Conservation (phyloP, 768 basidiomycete genomes). For the Panellus pusillus region DNA sequence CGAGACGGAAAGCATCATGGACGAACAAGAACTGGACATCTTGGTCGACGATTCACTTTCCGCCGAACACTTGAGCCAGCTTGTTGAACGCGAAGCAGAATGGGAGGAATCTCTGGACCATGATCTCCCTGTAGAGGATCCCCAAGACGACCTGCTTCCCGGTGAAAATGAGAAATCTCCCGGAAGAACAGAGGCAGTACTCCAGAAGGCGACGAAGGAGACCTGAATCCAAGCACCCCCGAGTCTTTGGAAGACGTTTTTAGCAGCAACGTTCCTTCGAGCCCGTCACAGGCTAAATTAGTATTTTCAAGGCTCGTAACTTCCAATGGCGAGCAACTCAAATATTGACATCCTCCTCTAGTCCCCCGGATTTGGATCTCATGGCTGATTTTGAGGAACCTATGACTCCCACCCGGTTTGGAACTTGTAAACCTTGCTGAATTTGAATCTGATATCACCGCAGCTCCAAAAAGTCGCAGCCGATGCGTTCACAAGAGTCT, state of each 20-base stretch:
- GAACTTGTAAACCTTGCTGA: not conserved
- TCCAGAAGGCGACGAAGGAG: not conserved
- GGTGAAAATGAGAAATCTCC: slow-evolving; percentile 25
- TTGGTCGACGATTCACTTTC: slow-evolving; percentile 57
- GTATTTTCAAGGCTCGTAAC: slow-evolving; percentile 13
- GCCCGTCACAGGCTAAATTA: slow-evolving; percentile 2
- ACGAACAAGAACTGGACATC: slow-evolving; percentile 22
- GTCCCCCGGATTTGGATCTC: slow-evolving; percentile 18
- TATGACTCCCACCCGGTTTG: slow-evolving; percentile 18
- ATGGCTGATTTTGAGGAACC: slow-evolving; percentile 18
- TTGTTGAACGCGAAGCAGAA: slow-evolving; percentile 27
- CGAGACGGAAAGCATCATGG: slow-evolving; percentile 16
- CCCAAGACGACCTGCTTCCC: slow-evolving; percentile 27
- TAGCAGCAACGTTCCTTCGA: not conserved
- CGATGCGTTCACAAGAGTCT: not conserved
- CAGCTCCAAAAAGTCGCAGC: slow-evolving; percentile 4
- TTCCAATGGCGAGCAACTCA: not conserved
- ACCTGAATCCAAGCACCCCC: slow-evolving; percentile 1
- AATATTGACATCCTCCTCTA: not conserved
- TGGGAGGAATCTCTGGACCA: slow-evolving; percentile 29
- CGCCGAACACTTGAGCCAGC: slow-evolving; percentile 46
- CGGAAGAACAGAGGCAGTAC: slow-evolving; percentile 3
- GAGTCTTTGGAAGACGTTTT: slow-evolving; percentile 9
- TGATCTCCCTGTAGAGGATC: slow-evolving; percentile 34
- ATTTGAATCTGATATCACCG: not conserved